Conservation (phyloP, 192 early-diverging fungal species). For the Podila minutissima region DNA sequence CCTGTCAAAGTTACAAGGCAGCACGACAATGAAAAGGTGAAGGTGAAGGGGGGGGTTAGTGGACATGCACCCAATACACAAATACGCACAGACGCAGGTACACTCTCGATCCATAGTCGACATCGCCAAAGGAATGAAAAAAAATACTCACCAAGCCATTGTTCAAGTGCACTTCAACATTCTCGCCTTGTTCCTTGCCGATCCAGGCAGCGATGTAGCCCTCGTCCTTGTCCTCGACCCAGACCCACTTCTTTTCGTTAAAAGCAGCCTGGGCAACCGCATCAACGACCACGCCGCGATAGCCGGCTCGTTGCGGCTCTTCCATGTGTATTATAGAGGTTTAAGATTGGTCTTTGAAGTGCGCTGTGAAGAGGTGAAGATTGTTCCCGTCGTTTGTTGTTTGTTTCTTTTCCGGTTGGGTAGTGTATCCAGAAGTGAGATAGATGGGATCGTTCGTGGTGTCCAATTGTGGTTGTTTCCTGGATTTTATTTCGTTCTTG, state of each 20-base stretch:
- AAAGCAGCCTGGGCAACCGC: conserved; percentile 82
- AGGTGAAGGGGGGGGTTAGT: no score
- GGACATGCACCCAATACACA: not conserved
- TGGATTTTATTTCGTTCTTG: no score
- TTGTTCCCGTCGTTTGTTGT: not conserved
- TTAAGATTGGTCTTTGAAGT: no score
- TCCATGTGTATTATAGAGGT: not conserved
- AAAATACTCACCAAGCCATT: conserved; percentile 73
- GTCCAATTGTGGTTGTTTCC: not conserved
- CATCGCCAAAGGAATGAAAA: not conserved
- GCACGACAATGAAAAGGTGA: no score
- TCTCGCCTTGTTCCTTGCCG: conserved; percentile 73
- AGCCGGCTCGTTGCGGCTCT: conserved; percentile 4
- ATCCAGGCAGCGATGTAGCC: conserved; percentile 92
- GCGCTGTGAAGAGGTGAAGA: no score
- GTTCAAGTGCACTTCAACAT: conserved; percentile 78
- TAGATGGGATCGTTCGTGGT: not conserved
- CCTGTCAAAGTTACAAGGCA: conserved; percentile 44
- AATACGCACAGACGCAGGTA: not conserved
- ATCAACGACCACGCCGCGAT: conserved; percentile 59
- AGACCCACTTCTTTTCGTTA: conserved; percentile 97
- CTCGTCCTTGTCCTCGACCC: conserved; percentile 92
- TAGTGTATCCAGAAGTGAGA: not conserved
- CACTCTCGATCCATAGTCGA: not conserved
- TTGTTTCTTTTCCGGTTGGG: not conserved